Conservation (phyloP, 2,329 filamentous ascomycete genomes). For the Metarhizium rileyi region DNA sequence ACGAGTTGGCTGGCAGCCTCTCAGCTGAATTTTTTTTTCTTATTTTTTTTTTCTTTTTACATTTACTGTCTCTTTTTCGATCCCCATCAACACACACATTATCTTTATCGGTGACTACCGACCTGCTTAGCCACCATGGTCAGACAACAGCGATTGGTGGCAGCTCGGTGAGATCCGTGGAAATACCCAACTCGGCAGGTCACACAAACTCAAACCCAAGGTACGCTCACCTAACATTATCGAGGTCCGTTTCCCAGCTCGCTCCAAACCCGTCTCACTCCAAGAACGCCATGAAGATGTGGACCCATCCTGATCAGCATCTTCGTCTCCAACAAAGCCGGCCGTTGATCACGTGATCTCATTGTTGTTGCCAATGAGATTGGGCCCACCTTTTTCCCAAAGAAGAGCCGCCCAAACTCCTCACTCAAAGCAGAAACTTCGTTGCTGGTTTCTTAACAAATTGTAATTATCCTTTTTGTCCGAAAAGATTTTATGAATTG, state of each 20-base stretch:
- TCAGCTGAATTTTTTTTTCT: neutral
- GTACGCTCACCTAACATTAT: too few species aligned
- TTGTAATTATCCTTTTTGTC: neutral
- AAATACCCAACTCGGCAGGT: too few species aligned
- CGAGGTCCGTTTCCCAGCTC: too few species aligned
- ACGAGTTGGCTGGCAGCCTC: neutral
- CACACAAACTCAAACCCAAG: too few species aligned
- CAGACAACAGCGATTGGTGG: too few species aligned
- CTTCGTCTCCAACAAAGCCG: too few species aligned
- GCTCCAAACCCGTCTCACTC: too few species aligned
- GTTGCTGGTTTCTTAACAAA: neutral
- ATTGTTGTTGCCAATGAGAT: neutral
- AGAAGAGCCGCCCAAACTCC: conserved; percentile 14
- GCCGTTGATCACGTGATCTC: conserved; percentile 10
- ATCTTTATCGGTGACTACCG: too few species aligned
- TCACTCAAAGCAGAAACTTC: conserved; percentile 11
- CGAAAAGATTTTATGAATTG: conserved; percentile 6
- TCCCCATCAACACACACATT: too few species aligned
- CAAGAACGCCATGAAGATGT: too few species aligned
- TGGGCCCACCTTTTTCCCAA: conserved; percentile 12
- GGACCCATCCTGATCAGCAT: neutral
- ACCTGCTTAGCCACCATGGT: too few species aligned
- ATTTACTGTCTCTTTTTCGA: neutral
- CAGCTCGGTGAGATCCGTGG: too few species aligned
- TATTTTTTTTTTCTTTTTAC: neutral